phyloP scores from a whole-genome alignment of 1,284 basidiomycete species.

The Pterula multifida region DNA sequence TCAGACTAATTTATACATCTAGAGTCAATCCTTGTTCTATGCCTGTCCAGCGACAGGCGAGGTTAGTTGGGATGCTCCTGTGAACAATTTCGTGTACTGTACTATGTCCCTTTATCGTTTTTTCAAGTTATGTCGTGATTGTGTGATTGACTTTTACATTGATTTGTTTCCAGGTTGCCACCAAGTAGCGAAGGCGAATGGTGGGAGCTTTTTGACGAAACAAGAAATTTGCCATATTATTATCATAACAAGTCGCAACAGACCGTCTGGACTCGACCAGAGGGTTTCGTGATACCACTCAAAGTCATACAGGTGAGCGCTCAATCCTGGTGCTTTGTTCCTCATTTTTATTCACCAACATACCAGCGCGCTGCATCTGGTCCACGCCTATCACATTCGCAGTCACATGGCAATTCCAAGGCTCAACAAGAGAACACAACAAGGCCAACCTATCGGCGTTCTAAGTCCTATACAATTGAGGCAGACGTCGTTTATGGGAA shows the following conservation, averaged over 20 bases:
- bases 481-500: not conserved
- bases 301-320: constrained; percentile 66
- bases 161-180: constrained; percentile 52
- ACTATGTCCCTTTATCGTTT: constrained; percentile 9
- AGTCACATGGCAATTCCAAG: not conserved
- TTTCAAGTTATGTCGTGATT: constrained; percentile 8
- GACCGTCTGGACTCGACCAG: constrained; percentile 83
- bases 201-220: constrained; percentile 87
- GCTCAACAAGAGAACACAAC: not conserved
- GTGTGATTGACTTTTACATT: constrained; percentile 8
- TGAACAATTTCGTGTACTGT: constrained; percentile 74
- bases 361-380: constrained; percentile 22
- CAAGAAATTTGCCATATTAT: constrained; percentile 77
- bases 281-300: constrained; percentile 82
- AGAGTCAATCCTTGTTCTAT: constrained; percentile 80
- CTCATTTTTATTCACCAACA: too few species aligned
- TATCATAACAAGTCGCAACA: constrained; percentile 83
- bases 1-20: constrained; percentile 8
- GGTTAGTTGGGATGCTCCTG: constrained; percentile 85
- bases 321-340: not conserved
- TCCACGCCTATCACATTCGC: constrained; percentile 46
- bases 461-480: not conserved
- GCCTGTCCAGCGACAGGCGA: constrained; percentile 88
- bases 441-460: not conserved
- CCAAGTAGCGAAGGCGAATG: constrained; percentile 81